Evolutionary conservation across 352 stramenopile genomes (phyloP).

Genomic region (Phytophthora pistaciae): DNA sequence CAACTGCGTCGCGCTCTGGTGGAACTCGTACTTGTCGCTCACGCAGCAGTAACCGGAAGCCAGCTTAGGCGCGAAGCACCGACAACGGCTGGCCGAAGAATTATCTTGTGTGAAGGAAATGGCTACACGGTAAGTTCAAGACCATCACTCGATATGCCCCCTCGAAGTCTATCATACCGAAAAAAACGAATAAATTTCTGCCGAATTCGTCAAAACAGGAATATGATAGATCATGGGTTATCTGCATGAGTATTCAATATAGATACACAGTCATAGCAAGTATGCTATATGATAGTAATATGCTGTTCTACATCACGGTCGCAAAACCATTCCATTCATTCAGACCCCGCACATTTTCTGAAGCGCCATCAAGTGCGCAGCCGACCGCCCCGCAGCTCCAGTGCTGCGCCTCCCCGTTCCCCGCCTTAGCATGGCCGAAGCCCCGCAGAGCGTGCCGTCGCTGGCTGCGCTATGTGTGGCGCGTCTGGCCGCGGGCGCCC

Average conservation of each 20-base stretch:
- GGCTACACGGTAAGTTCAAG: slow-evolving; percentile 25
- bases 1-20: slow-evolving; percentile 79
- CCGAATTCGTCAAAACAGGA: not conserved
- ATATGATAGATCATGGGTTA: not conserved
- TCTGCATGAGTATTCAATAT: too few species aligned
- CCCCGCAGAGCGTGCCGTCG: slow-evolving; percentile 44
- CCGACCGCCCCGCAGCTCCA: not conserved
- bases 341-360: slow-evolving; percentile 2
- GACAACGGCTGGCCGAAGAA: slow-evolving; percentile 12
- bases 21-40: slow-evolving; percentile 84
- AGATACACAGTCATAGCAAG: too few species aligned
- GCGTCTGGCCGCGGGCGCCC: slow-evolving; percentile 58
- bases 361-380: slow-evolving; percentile 21
- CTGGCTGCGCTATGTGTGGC: slow-evolving; percentile 73
- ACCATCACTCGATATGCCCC: slow-evolving; percentile 19
- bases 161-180: not conserved
- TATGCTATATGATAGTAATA: slow-evolving; percentile 6
- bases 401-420: not conserved
- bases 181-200: not conserved
- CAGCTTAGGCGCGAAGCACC: slow-evolving; percentile 7
- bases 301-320: not conserved
- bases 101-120: slow-evolving; percentile 37
- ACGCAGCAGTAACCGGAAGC: slow-evolving; percentile 49
- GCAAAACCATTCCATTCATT: slow-evolving; percentile 32
- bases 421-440: slow-evolving; percentile 25